Evolutionary conservation across 2,329 filamentous ascomycete species (phyloP).

Genomic region (Fusarium nodosum): DNA sequence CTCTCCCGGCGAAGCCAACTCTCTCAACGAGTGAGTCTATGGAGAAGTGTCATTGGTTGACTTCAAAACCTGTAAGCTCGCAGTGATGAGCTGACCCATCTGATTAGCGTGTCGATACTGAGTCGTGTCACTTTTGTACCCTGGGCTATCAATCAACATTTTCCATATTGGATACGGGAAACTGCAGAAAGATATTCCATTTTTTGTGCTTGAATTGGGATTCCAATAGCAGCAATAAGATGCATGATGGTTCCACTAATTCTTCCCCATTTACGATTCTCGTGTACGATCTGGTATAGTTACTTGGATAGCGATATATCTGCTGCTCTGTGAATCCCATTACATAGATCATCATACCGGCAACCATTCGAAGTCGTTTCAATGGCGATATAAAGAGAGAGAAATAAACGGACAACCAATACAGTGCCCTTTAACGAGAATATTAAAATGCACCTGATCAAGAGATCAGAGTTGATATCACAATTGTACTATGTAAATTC

Average conservation of each 20-base stretch:
- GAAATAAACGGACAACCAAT: not conserved
- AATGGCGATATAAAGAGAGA: accelerated
- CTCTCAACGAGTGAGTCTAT: conserved; percentile 11
- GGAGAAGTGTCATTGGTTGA: not conserved
- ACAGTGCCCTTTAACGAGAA: too few species aligned
- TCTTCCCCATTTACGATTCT: not conserved
- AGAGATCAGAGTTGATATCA: not conserved
- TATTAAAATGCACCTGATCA: not conserved
- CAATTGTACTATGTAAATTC: not conserved
- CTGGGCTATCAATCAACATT: not conserved
- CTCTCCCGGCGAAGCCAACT: conserved; percentile 10
- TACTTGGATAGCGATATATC: not conserved
- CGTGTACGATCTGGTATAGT: not conserved
- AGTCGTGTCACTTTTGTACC: conserved; percentile 21
- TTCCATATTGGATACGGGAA: not conserved
- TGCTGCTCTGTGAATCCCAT: not conserved
- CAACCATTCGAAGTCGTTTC: too few species aligned
- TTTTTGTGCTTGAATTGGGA: not conserved
- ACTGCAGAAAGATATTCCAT: not conserved
- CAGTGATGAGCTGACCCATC: conserved; percentile 21
- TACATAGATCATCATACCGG: too few species aligned
- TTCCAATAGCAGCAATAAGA: not conserved
- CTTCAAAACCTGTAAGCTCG: conserved; percentile 4
- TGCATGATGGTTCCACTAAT: not conserved
- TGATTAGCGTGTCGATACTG: conserved; percentile 22